phyloP scores from a whole-genome alignment of 1,139 yeast species.

The Protomyces arabidopsidicola region DNA sequence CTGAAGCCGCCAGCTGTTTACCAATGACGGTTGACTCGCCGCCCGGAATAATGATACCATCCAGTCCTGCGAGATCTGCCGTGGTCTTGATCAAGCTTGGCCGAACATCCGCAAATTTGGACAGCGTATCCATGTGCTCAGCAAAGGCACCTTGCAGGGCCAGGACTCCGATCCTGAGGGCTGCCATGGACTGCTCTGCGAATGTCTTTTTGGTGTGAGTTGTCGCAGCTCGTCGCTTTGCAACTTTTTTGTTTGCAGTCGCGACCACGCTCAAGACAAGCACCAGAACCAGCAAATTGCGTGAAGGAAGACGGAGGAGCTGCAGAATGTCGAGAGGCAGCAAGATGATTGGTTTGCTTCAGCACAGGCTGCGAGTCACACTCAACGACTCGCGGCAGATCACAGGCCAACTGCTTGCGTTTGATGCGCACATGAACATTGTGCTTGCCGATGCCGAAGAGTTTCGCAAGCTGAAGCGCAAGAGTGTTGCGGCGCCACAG shows the following conservation, averaged over 20 bases:
- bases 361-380: constrained; percentile 67
- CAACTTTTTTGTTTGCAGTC: not conserved
- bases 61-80: constrained; percentile 49
- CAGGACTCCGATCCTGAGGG: constrained; percentile 56
- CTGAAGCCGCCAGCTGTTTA: constrained; percentile 64
- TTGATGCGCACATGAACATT: constrained; percentile 71
- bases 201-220: too few relatives aligned
- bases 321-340: not conserved
- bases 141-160: constrained; percentile 78
- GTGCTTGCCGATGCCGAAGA: constrained; percentile 85
- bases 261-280: not conserved
- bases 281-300: not conserved
- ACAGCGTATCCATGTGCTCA: constrained; percentile 61
- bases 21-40: constrained; percentile 74
- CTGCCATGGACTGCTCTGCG: constrained; percentile 1
- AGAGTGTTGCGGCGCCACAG: constrained; percentile 23
- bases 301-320: not conserved
- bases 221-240: too few relatives aligned
- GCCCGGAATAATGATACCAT: constrained; percentile 66
- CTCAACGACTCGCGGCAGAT: constrained; percentile 71
- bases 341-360: constrained; percentile 38
- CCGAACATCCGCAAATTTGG: constrained; percentile 33
- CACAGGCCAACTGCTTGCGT: constrained; percentile 77
- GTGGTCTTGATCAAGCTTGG: constrained; percentile 54
- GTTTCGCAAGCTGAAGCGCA: constrained; percentile 44